These are phyloP conservation scores for Colletotrichum aenigma DNA, from an alignment of 2,329 filamentous ascomycete genomes.

Conservation along the genomic window DNA sequence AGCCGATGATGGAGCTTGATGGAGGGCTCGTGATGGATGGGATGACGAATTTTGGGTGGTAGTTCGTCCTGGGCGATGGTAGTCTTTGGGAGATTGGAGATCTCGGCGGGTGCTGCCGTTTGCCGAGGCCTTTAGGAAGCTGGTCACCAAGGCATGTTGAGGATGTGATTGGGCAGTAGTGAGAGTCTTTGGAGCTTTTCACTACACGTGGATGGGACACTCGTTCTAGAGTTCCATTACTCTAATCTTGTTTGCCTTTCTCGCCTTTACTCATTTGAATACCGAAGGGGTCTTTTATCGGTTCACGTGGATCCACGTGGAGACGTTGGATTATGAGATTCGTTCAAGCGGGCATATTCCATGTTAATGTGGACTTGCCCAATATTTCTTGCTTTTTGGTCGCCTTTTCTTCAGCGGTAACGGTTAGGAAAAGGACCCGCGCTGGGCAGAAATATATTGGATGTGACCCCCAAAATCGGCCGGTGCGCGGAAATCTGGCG, in stretches of 20 bases:
- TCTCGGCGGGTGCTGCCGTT: not conserved
- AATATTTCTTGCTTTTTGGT: not conserved
- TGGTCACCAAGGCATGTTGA: not conserved
- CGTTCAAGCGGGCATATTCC: not conserved
- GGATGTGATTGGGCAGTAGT: not conserved
- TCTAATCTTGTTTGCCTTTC: not conserved
- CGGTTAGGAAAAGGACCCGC: not conserved
- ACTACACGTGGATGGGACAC: not conserved
- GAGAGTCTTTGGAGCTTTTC: not conserved
- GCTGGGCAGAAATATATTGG: not conserved
- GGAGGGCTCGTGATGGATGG: not conserved
- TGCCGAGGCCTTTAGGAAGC: not conserved
- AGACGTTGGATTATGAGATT: not conserved
- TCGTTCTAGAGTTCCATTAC: not conserved
- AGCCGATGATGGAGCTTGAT: not conserved
- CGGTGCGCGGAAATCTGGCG: not conserved
- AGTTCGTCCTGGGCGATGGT: not conserved
- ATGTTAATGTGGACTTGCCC: not conserved
- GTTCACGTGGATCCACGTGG: conserved; percentile 7
- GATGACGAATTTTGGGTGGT: not conserved
- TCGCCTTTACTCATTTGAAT: not conserved
- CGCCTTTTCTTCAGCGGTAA: not conserved
- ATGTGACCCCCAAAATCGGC: not conserved
- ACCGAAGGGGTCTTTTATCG: not conserved
- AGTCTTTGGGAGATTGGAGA: not conserved